These are phyloP conservation scores for Thelephora terrestris DNA, from an alignment of 1,284 basidiomycete species.

Conservation along the genomic window DNA sequence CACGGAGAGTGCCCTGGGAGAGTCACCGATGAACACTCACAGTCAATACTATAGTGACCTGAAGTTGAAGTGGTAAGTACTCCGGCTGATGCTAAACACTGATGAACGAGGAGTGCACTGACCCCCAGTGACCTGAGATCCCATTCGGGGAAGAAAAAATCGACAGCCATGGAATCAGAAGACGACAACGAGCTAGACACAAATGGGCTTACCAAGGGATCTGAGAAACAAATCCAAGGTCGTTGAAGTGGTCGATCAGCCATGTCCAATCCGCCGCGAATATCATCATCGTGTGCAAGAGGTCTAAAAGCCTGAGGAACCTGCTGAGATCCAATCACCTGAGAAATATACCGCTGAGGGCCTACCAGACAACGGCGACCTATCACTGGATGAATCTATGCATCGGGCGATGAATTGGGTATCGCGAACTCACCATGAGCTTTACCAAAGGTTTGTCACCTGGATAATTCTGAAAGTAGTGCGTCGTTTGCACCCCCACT, in stretches of 20 bases:
- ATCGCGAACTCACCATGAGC: constrained; percentile 12
- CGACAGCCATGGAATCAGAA: background rate
- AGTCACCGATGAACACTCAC: constrained; percentile 6
- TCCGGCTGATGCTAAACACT: background rate
- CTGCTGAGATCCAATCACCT: background rate
- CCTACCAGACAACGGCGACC: constrained; percentile 16
- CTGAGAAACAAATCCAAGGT: constrained; percentile 12
- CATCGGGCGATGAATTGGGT: background rate
- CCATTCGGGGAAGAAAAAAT: background rate
- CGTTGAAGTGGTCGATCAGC: constrained; percentile 14
- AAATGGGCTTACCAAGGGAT: constrained; percentile 15
- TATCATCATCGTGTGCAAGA: constrained; percentile 17
- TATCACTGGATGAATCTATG: constrained; percentile 1
- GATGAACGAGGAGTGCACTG: constrained; percentile 1
- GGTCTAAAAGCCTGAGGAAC: constrained; percentile 14
- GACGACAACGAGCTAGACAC: background rate
- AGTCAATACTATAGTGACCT: constrained; percentile 16
- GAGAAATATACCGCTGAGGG: background rate
- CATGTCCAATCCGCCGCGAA: constrained; percentile 15
- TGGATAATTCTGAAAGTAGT: constrained; percentile 10
- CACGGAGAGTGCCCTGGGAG: background rate
- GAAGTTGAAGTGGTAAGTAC: background rate
- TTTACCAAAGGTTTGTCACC: constrained; percentile 13
- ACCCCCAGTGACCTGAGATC: constrained; percentile 13
- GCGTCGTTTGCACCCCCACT: constrained; percentile 8